Percentiles rank a stretch among this genome's conserved stretches.
These are phyloP conservation scores for Dendrobium chrysotoxum DNA, from an alignment of 106 monocot species.

Conservation along the genomic window DNA sequence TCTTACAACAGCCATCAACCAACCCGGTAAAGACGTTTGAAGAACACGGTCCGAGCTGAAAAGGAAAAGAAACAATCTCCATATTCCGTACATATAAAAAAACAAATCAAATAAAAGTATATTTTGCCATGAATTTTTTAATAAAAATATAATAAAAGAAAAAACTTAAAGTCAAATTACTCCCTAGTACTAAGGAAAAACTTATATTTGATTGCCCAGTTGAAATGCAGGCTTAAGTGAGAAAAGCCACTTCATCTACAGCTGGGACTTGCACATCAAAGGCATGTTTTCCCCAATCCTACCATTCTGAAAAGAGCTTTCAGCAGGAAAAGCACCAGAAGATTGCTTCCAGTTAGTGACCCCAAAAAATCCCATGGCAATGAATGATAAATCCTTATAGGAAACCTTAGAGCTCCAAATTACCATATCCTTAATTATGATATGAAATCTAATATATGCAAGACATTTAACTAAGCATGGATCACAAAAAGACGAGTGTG, in stretches of 20 bases:
- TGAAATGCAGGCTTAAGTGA: no score
- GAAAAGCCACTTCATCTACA: no score
- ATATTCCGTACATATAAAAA: not conserved
- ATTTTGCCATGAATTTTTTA: no score
- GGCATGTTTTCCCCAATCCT: no score
- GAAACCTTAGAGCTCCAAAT: not conserved
- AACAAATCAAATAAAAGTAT: no score
- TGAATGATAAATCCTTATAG: not conserved
- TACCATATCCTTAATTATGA: not conserved
- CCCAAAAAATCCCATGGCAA: not conserved
- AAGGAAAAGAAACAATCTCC: constrained; percentile 3
- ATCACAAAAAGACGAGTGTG: not conserved
- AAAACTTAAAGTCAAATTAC: no score
- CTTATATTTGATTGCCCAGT: no score
- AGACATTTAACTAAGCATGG: not conserved
- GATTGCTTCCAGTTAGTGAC: not conserved
- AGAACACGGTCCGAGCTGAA: constrained; percentile 81
- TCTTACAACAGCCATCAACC: constrained; percentile 92
- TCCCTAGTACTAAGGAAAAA: no score
- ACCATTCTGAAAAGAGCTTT: not conserved
- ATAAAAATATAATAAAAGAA: no score
- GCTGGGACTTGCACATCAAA: no score
- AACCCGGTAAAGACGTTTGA: constrained; percentile 81
- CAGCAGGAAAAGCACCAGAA: not conserved
- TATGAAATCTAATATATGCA: not conserved